Conservation (phyloP, 805 yeast genomes). For the Wickerhamomyces hampshirensis region DNA sequence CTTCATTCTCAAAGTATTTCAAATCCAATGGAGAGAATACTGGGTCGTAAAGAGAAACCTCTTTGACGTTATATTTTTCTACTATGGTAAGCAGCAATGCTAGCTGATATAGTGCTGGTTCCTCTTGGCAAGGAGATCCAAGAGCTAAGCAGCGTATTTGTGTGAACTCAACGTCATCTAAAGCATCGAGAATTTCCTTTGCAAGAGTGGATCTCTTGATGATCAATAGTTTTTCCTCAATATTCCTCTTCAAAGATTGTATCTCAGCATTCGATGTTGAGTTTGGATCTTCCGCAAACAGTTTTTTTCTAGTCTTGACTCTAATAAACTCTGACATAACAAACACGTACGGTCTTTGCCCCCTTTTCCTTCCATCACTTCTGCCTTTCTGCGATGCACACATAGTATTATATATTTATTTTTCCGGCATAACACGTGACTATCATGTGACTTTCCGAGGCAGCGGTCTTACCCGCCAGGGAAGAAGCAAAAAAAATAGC, state of each 20-base stretch:
- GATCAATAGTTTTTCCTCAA: conserved; percentile 13
- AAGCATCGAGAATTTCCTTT: conserved; percentile 18
- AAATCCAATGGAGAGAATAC: conserved; percentile 46
- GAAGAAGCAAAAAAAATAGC: neutral
- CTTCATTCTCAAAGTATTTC: conserved; percentile 26
- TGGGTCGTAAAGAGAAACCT: conserved; percentile 61
- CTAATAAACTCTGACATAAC: conserved; percentile 8
- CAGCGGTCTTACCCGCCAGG: neutral
- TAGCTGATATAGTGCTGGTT: conserved; percentile 61
- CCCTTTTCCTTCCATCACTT: too few species aligned
- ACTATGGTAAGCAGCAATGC: conserved; percentile 48
- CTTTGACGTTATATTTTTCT: conserved; percentile 18
- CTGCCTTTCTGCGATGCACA: too few species aligned
- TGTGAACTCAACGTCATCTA: conserved; percentile 14
- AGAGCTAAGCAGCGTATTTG: conserved; percentile 64
- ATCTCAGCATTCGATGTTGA: neutral
- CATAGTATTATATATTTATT: too few species aligned
- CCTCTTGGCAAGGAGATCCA: conserved; percentile 58
- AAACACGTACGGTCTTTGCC: too few species aligned
- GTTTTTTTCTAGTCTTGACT: conserved; percentile 3
- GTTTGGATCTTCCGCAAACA: conserved; percentile 8
- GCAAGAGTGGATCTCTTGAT: conserved; percentile 27
- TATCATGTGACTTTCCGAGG: neutral
- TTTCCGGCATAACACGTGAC: conserved; percentile 4
- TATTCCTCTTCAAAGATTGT: conserved; percentile 4